phyloP scores from a whole-genome alignment of 352 stramenopile species.

The Phytophthora hybrid region DNA sequence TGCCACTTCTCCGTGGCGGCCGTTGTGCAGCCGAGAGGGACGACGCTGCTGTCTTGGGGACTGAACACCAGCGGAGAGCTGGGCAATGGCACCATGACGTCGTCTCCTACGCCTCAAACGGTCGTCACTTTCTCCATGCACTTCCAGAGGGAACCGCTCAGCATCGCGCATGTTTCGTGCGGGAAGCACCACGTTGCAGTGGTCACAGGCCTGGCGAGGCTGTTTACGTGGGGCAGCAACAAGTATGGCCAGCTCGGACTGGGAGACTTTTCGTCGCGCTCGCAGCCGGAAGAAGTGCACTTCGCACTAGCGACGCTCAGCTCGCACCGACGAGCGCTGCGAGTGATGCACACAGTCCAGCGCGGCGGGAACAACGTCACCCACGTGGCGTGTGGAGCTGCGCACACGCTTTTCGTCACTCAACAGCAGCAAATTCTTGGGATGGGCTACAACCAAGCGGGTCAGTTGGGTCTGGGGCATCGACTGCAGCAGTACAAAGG shows the following conservation, averaged over 20 bases:
- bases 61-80: slow-evolving; percentile 69
- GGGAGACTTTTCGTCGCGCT: slow-evolving; percentile 56
- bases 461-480: slow-evolving; percentile 75
- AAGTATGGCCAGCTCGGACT: slow-evolving; percentile 78
- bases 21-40: slow-evolving; percentile 47
- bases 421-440: slow-evolving; percentile 77
- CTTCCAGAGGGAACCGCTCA: slow-evolving; percentile 47
- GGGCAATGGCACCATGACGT: slow-evolving; percentile 55
- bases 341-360: slow-evolving; percentile 69
- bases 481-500: slow-evolving; percentile 64
- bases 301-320: slow-evolving; percentile 55
- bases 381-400: slow-evolving; percentile 69
- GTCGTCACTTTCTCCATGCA: slow-evolving; percentile 47
- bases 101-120: slow-evolving; percentile 46
- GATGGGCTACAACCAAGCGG: slow-evolving; percentile 86
- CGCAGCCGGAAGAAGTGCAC: slow-evolving; percentile 60
- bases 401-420: slow-evolving; percentile 80
- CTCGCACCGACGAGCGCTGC: slow-evolving; percentile 59
- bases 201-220: slow-evolving; percentile 59
- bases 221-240: slow-evolving; percentile 84
- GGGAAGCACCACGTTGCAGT: slow-evolving; percentile 79
- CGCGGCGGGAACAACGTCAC: slow-evolving; percentile 66
- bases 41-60: slow-evolving; percentile 61
- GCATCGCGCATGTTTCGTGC: slow-evolving; percentile 61
- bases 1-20: slow-evolving; percentile 70